Conservation (phyloP, 208 protist genomes). For the Trypanosoma caninum region DNA sequence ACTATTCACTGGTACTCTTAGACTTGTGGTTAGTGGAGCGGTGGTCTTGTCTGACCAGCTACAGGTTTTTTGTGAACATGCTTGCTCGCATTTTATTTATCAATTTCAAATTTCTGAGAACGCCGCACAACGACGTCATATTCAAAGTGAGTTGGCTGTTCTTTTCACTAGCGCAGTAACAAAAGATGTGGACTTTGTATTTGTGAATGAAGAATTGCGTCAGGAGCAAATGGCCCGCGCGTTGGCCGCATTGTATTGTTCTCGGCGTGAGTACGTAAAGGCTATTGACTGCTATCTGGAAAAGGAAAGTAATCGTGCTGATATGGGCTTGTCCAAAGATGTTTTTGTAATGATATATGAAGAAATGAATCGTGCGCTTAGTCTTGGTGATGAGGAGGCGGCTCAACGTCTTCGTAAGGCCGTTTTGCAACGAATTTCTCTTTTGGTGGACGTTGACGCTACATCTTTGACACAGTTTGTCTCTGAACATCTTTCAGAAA, state of each 20-base stretch:
- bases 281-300: conserved; percentile 69
- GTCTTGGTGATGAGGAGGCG: neutral
- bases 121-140: conserved; percentile 21
- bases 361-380: conserved; percentile 40
- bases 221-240: conserved; percentile 56
- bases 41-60: conserved; percentile 9
- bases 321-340: conserved; percentile 40
- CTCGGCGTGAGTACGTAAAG: conserved; percentile 39
- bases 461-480: conserved; percentile 66
- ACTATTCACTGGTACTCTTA: conserved; percentile 22
- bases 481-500: conserved; percentile 58
- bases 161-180: conserved; percentile 30
- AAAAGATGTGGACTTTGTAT: conserved; percentile 21
- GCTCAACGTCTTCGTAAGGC: conserved; percentile 33
- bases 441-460: conserved; percentile 54
- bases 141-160: conserved; percentile 39
- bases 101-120: conserved; percentile 46
- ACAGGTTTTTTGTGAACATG: conserved; percentile 34
- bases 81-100: conserved; percentile 43
- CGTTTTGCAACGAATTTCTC: conserved; percentile 49
- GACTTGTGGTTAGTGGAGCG: conserved; percentile 20
- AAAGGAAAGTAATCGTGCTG: conserved; percentile 33
- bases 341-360: conserved; percentile 53
- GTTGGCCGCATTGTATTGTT: conserved; percentile 46
- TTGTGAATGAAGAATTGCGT: conserved; percentile 36